Percentiles rank a stretch among this genome's conserved stretches.
phyloP scores from a whole-genome alignment of 108 stramenopile genomes.

The Cyclotella atomus region DNA sequence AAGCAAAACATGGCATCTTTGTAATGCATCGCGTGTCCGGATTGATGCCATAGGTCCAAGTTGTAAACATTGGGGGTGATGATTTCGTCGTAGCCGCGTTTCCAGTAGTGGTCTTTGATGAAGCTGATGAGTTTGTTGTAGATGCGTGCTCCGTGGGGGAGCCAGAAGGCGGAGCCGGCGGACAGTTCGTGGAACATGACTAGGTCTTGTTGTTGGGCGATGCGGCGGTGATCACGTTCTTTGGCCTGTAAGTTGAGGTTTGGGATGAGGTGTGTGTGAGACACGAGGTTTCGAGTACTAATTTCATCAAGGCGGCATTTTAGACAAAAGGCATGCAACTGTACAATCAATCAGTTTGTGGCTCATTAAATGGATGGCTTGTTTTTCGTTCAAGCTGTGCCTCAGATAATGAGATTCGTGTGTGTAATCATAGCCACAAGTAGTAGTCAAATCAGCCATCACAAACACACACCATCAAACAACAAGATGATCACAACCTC shows the following conservation, averaged over 20 bases:
- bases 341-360: conserved; percentile 18
- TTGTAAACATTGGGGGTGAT: conserved; percentile 99
- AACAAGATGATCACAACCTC: background rate
- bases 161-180: conserved; percentile 97
- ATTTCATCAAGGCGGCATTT: too few relatives aligned
- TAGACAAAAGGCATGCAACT: too few relatives aligned
- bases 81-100: conserved; percentile 97
- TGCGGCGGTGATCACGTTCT: conserved; percentile 95
- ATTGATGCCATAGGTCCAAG: conserved; percentile 96
- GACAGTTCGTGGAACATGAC: conserved; percentile 97
- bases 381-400: conserved; percentile 34
- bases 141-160: conserved; percentile 98
- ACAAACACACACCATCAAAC: background rate
- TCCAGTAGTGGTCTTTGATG: conserved; percentile 95
- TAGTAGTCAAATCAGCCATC: background rate
- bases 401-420: conserved; percentile 88
- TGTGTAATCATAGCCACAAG: conserved; percentile 58
- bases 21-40: conserved; percentile 99
- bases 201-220: conserved; percentile 94
- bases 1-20: conserved; percentile 97
- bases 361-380: conserved; percentile 72
- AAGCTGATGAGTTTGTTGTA: conserved; percentile 97
- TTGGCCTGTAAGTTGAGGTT: conserved; percentile 76
- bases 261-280: background rate
- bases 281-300: too few relatives aligned